Conservation (phyloP, 2,329 filamentous ascomycete genomes). For the Metarhizium anisopliae region DNA sequence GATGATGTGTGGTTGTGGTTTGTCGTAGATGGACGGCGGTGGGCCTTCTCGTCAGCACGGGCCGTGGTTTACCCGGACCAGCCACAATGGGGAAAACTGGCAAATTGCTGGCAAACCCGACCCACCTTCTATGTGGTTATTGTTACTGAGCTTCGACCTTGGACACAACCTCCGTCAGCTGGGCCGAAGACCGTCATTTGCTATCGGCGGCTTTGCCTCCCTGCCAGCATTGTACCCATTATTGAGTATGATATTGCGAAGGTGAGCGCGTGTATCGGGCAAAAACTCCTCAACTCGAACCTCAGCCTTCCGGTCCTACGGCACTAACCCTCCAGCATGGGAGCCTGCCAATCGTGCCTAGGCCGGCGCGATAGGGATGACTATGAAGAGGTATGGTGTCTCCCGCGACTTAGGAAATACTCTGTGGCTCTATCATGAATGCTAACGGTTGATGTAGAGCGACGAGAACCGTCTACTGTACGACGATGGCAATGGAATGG, state of each 20-base stretch:
- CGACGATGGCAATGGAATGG: conserved; percentile 48
- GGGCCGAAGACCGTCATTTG: background rate
- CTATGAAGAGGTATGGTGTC: conserved; percentile 43
- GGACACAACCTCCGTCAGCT: background rate
- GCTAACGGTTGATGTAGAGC: conserved; percentile 29
- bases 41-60: background rate
- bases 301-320: background rate
- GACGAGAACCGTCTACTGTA: conserved; percentile 51
- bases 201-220: background rate
- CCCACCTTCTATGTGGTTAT: background rate
- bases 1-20: no score
- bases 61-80: conserved; percentile 1
- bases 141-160: background rate
- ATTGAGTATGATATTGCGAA: background rate
- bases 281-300: background rate
- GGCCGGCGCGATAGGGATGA: conserved; percentile 40
- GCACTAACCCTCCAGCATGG: conserved; percentile 33
- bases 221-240: background rate
- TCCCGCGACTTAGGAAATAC: background rate
- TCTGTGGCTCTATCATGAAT: background rate
- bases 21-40: no score
- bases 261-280: conserved; percentile 1
- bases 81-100: background rate
- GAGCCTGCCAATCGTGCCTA: conserved; percentile 52
- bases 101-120: background rate